Conservation (phyloP, 2,329 filamentous ascomycete species). For the Mycogone perniciosa region DNA sequence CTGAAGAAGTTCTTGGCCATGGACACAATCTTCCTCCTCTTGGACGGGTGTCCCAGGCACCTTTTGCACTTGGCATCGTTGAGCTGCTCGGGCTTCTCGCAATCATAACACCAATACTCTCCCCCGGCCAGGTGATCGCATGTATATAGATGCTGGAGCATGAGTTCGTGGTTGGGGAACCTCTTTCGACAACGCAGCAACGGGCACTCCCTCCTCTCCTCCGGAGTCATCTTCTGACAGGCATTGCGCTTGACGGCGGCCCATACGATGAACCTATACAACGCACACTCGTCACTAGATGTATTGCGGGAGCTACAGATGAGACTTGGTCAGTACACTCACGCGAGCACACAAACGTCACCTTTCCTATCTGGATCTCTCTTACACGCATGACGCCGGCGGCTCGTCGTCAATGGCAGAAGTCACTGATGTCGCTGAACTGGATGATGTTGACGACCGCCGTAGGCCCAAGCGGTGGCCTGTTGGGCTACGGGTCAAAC, state of each 20-base stretch:
- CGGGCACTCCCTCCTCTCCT: slow-evolving; percentile 46
- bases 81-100: slow-evolving; percentile 45
- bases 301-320: slow-evolving; percentile 34
- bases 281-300: slow-evolving; percentile 43
- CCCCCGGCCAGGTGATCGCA: slow-evolving; percentile 43
- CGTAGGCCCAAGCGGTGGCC: slow-evolving; percentile 26
- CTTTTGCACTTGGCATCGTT: slow-evolving; percentile 45
- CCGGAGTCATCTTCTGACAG: slow-evolving; percentile 39
- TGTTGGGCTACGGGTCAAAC: slow-evolving; percentile 25
- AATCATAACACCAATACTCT: slow-evolving; percentile 53
- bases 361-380: background rate
- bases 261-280: slow-evolving; percentile 52
- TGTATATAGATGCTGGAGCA: slow-evolving; percentile 46
- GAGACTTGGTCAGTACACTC: background rate
- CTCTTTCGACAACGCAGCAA: slow-evolving; percentile 44
- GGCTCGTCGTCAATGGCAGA: slow-evolving; percentile 19
- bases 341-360: background rate
- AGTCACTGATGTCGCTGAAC: slow-evolving; percentile 19
- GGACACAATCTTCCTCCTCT: slow-evolving; percentile 45
- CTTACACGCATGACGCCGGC: slow-evolving; percentile 30
- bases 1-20: slow-evolving; percentile 51
- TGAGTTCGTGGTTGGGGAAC: slow-evolving; percentile 46
- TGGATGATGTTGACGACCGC: slow-evolving; percentile 26
- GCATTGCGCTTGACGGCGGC: slow-evolving; percentile 49
- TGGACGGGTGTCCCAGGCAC: slow-evolving; percentile 44